phyloP scores from a whole-genome alignment of 83 land plant species.

The Diphasiastrum complanatum region DNA sequence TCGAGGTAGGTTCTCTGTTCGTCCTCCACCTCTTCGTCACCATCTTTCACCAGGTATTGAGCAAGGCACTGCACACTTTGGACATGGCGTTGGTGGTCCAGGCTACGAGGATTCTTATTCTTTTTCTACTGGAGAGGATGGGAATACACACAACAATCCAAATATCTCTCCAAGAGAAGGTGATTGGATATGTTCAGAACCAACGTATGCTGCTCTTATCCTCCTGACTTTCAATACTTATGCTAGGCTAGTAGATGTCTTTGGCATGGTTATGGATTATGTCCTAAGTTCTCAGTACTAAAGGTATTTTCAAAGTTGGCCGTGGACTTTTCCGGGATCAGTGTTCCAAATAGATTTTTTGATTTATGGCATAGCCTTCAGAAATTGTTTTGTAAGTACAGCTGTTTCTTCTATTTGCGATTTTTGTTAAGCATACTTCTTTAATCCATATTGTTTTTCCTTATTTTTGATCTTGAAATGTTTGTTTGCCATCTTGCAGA shows the following conservation, averaged over 20 bases:
- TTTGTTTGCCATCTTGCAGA: conserved; percentile 38
- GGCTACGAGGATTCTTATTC: conserved; percentile 34
- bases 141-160: conserved; percentile 55
- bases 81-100: conserved; percentile 41
- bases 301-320: not conserved
- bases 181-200: conserved; percentile 78
- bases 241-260: too few relatives aligned
- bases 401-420: not conserved
- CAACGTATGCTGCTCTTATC: conserved; percentile 40
- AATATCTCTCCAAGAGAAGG: conserved; percentile 79
- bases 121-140: conserved; percentile 43
- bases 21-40: conserved; percentile 41
- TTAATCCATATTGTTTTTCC: not conserved
- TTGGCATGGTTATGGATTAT: too few relatives aligned
- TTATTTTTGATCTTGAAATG: too few relatives aligned
- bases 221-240: not conserved
- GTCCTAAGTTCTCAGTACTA: not conserved
- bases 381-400: too few relatives aligned
- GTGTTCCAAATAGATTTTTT: too few relatives aligned
- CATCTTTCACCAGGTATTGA: too few relatives aligned
- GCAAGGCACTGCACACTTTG: too few relatives aligned
- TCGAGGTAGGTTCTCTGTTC: conserved; percentile 46
- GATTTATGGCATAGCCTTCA: too few relatives aligned
- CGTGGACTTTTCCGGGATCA: too few relatives aligned
- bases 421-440: not conserved